Evolutionary conservation across 306 rosid genomes (phyloP).

Genomic region (Malus fusca): DNA sequence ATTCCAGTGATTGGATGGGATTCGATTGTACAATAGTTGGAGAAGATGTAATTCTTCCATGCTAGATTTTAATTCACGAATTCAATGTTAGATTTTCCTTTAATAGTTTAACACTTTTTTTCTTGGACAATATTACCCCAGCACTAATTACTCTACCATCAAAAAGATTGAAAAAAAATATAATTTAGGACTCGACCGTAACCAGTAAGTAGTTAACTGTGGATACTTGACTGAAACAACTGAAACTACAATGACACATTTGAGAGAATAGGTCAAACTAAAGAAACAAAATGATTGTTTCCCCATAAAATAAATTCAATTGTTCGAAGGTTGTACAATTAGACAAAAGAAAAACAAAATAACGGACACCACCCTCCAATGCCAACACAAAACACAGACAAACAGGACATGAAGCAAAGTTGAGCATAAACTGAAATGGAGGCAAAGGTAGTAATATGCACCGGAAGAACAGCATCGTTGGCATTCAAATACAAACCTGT

Average conservation of each 20-base stretch:
- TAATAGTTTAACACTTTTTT: not conserved
- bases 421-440: not conserved
- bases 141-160: not conserved
- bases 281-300: not conserved
- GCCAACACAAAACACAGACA: not conserved
- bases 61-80: not conserved
- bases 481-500: conserved; percentile 52
- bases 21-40: not conserved
- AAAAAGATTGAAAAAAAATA: not conserved
- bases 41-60: not conserved
- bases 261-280: not conserved
- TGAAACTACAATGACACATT: not conserved
- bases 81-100: not conserved
- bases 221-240: not conserved
- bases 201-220: not conserved
- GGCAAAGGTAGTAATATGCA: not conserved
- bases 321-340: no score
- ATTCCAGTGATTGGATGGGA: not conserved
- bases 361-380: not conserved
- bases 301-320: no score
- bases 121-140: not conserved
- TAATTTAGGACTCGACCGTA: not conserved
- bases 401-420: not conserved
- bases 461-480: not conserved
- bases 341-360: no score